These are phyloP conservation scores for Capsicum chinense DNA, from an alignment of 257 asterid genomes.

Conservation along the genomic window DNA sequence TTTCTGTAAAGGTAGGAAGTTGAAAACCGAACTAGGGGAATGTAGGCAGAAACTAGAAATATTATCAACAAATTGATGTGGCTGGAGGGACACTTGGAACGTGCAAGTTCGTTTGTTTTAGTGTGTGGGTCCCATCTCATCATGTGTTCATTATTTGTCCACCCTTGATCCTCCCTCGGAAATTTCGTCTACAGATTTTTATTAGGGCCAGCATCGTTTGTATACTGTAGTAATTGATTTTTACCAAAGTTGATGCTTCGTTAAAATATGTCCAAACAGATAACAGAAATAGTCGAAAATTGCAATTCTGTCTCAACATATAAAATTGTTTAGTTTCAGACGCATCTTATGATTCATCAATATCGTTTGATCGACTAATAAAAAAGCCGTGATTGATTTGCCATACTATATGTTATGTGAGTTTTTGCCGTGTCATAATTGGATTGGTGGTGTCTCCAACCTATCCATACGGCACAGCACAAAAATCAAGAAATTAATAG, in stretches of 20 bases:
- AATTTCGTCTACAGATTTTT: conserved; percentile 7
- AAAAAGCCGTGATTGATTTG: background rate
- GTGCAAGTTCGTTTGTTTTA: conserved; percentile 9
- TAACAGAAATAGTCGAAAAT: too few relatives aligned
- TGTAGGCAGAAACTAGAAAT: background rate
- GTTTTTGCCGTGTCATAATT: background rate
- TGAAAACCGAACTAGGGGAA: background rate
- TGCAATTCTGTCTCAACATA: too few relatives aligned
- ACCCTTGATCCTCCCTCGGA: conserved; percentile 8
- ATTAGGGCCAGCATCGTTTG: background rate
- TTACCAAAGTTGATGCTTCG: background rate
- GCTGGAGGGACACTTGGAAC: conserved; percentile 3
- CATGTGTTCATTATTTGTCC: conserved; percentile 1
- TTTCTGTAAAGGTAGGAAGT: background rate
- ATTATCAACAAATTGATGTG: conserved; percentile 4
- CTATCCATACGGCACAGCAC: background rate
- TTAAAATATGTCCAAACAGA: background rate
- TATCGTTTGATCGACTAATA: background rate
- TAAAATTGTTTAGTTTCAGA: background rate
- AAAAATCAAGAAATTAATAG: background rate
- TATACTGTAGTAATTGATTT: background rate
- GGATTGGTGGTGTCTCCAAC: conserved; percentile 16
- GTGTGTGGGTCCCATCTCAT: conserved; percentile 2
- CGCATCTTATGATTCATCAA: background rate
- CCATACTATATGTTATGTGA: background rate